Evolutionary conservation across 1,139 yeast species (phyloP), one percentile per base, ranked within the genome.

Genomic region (Groenewaldozyma auringiensis): DNA sequence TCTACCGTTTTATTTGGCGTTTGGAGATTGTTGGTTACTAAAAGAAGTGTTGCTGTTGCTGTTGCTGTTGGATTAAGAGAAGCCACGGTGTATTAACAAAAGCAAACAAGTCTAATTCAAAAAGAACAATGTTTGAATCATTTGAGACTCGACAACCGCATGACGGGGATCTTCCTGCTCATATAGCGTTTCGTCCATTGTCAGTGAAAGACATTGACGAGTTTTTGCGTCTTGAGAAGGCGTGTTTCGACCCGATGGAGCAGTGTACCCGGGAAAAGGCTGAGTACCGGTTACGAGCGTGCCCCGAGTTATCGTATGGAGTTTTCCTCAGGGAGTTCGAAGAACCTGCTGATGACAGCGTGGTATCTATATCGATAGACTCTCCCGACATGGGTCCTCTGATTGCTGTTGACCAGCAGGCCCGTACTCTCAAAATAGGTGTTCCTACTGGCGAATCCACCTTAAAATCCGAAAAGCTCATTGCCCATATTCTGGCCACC

Each of bases 221-320:
- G 57, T 79, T 81, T 40, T 60, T 69, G 18, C 74, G 63, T 14
- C 70, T 88, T 40, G 97, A 89, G 63, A 61, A 65, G n/a, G 65
- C 68, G 45, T 88, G 94, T 11, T 88, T 87, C 65, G 79, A 85
- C 3, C 61, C 68, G 9, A 89, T 81, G 60, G 76, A 66, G 55
- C 56, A 94, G 49, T 82, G 87, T 45, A 63, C 86, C 4, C 63
- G 61, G 21, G 87, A 80, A 47, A 81, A 76, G 56, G 67, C 85
- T 49, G 67, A 68, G 52, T 89, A 85, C 67, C 74, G 96, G 56
- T 71, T 92, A 53, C 74, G 75, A 2, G 78, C 72, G 2, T 88
- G 96, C 62, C 97, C 97, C 9, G 98, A 92, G 63, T 74, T 92
- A 50, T 81, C 94, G 54, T 79, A 89, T 3, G 97, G 97, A 1